Evolutionary conservation across 768 basidiomycete species (phyloP).

Genomic region (Trametes cinnabarina): DNA sequence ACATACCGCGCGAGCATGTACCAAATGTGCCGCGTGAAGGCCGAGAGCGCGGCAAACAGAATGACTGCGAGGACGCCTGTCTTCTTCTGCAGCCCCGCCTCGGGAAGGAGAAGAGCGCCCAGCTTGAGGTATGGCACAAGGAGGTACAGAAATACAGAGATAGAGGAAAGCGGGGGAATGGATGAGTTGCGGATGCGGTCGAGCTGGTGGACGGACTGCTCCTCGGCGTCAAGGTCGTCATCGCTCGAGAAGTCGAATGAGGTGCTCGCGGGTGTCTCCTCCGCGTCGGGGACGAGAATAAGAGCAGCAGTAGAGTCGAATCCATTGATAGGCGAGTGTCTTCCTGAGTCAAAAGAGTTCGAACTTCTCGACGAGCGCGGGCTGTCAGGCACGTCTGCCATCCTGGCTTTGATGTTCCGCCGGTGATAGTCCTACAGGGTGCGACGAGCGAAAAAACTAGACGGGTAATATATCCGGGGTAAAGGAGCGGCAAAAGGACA

Average conservation of each 20-base stretch:
- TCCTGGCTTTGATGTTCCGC: neutral
- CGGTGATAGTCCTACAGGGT: neutral
- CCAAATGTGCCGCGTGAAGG: conserved; percentile 67
- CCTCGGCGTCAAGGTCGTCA: conserved; percentile 38
- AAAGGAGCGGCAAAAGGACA: conserved; percentile 3
- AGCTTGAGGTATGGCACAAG: conserved; percentile 67
- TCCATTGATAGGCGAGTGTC: conserved; percentile 23
- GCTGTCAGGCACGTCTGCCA: conserved; percentile 5
- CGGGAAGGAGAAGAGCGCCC: conserved; percentile 63
- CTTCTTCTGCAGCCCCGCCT: conserved; percentile 46
- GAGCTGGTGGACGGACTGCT: conserved; percentile 33
- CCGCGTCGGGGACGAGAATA: conserved; percentile 59
- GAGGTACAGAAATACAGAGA: conserved; percentile 65
- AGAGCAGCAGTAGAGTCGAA: conserved; percentile 52
- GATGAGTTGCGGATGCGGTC: conserved; percentile 34
- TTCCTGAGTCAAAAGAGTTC: conserved; percentile 25
- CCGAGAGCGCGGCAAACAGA: conserved; percentile 55
- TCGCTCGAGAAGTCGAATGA: conserved; percentile 40
- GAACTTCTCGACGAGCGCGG: conserved; percentile 25
- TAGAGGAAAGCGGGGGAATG: conserved; percentile 54
- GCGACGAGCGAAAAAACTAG: neutral
- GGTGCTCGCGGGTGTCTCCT: conserved; percentile 32
- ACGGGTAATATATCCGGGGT: neutral
- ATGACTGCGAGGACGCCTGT: conserved; percentile 49
- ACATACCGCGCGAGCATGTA: conserved; percentile 76